Percentiles rank a stretch among this genome's conserved stretches.
Conservation (phyloP, 2,329 filamentous ascomycete genomes). For the Colletotrichum endophyticum region DNA sequence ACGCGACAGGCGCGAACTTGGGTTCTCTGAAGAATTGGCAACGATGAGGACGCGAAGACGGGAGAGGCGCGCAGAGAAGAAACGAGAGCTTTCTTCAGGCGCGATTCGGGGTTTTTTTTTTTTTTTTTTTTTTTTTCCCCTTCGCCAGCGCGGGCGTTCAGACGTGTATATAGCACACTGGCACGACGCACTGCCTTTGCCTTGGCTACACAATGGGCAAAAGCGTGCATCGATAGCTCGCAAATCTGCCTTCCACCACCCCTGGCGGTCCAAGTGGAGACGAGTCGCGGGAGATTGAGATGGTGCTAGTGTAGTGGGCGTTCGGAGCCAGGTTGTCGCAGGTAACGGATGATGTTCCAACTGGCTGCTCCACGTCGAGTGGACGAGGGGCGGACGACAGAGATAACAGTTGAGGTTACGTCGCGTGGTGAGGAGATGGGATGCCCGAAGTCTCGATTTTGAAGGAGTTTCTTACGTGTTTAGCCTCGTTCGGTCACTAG, state of each 20-base stretch:
- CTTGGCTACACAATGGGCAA: neutral
- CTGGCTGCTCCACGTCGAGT: constrained; percentile 14
- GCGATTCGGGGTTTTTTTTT: neutral
- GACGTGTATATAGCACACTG: constrained; percentile 7
- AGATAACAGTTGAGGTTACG: constrained; percentile 17
- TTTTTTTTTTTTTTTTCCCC: too few relatives aligned
- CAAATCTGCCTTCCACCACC: constrained; percentile 4
- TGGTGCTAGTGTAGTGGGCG: constrained; percentile 15
- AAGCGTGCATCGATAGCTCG: constrained; percentile 11
- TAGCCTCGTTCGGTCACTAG: neutral
- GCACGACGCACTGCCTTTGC: neutral
- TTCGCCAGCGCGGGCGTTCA: constrained; percentile 1
- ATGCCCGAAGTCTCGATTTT: neutral
- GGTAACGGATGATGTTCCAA: constrained; percentile 8
- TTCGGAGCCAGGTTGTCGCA: constrained; percentile 14
- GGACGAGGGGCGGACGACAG: neutral
- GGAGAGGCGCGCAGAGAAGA: neutral
- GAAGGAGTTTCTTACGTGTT: neutral
- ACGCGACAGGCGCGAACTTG: neutral
- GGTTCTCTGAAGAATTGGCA: neutral
- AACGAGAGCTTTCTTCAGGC: neutral
- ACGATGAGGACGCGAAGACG: neutral
- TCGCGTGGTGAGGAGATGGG: constrained; percentile 3
- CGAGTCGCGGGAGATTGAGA: constrained; percentile 17
- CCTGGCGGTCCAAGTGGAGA: constrained; percentile 11